phyloP scores from a whole-genome alignment of 164 flowering plant genomes.

The Piper betle region DNA sequence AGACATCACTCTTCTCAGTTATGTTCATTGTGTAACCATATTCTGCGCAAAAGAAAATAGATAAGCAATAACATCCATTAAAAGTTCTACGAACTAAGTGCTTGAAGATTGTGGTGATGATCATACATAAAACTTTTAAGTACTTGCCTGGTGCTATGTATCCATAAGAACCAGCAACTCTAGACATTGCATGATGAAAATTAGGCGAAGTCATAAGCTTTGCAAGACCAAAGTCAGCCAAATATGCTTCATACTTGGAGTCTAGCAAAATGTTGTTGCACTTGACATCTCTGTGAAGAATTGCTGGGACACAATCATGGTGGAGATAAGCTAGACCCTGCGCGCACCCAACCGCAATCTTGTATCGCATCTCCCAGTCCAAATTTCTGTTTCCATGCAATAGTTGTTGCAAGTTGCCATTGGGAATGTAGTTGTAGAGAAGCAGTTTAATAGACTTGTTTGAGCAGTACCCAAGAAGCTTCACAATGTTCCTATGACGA shows the following conservation, averaged over 20 bases:
- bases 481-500: constrained; percentile 70
- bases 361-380: constrained; percentile 80
- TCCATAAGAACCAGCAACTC: constrained; percentile 79
- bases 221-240: constrained; percentile 77
- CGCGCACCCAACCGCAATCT: constrained; percentile 68
- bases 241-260: constrained; percentile 57
- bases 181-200: constrained; percentile 56
- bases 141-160: constrained; percentile 77
- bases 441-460: constrained; percentile 54
- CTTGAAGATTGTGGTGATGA: not conserved
- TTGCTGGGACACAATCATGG: constrained; percentile 70
- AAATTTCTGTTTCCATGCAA: constrained; percentile 45
- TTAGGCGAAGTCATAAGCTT: constrained; percentile 58
- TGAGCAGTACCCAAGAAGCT: constrained; percentile 64
- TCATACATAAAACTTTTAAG: not conserved
- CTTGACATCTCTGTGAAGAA: constrained; percentile 74
- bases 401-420: constrained; percentile 62
- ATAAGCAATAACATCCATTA: not conserved
- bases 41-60: constrained; percentile 35
- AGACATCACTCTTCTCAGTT: constrained; percentile 97
- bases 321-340: constrained; percentile 82
- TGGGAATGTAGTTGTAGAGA: constrained; percentile 50
- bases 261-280: constrained; percentile 73
- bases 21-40: constrained; percentile 96
- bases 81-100: not conserved